Percentiles rank a stretch among this genome's conserved stretches.
Evolutionary conservation across 2,329 filamentous ascomycete species (phyloP).

Genomic region (Emergomyces pasteurianus): DNA sequence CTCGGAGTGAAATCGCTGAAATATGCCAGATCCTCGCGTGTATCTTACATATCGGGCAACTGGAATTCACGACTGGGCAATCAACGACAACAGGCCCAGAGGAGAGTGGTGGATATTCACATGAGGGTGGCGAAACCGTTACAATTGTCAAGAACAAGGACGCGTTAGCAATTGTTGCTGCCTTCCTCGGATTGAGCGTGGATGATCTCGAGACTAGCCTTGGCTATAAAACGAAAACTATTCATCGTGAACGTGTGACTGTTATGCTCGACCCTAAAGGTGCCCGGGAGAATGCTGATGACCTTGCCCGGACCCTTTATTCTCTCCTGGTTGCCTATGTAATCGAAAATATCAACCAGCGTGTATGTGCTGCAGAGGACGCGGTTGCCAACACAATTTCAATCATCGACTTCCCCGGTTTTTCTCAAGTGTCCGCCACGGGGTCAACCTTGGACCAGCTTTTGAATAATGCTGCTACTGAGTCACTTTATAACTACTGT

Average conservation of each 20-base stretch:
- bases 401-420: slow-evolving; percentile 92
- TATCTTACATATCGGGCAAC: slow-evolving; percentile 94
- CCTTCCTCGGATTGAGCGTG: slow-evolving; percentile 80
- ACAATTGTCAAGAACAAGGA: slow-evolving; percentile 93
- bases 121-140: slow-evolving; percentile 76
- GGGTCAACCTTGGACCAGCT: slow-evolving; percentile 82
- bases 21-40: slow-evolving; percentile 89
- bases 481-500: slow-evolving; percentile 85
- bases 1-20: slow-evolving; percentile 84
- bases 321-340: slow-evolving; percentile 88
- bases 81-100: slow-evolving; percentile 69
- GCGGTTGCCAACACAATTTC: slow-evolving; percentile 86
- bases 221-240: slow-evolving; percentile 92
- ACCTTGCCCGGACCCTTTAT: slow-evolving; percentile 85
- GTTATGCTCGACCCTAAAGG: slow-evolving; percentile 93
- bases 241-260: slow-evolving; percentile 92
- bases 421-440: slow-evolving; percentile 72
- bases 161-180: slow-evolving; percentile 69
- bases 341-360: slow-evolving; percentile 84
- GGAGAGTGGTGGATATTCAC: slow-evolving; percentile 91
- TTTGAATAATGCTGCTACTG: slow-evolving; percentile 84
- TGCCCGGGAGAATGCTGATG: slow-evolving; percentile 82
- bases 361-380: slow-evolving; percentile 76
- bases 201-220: slow-evolving; percentile 76
- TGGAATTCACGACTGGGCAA: slow-evolving; percentile 78